Base-by-base conservation (phyloP, 2,329 filamentous ascomycete species). In the Pyrenochaeta sp. region DNA sequence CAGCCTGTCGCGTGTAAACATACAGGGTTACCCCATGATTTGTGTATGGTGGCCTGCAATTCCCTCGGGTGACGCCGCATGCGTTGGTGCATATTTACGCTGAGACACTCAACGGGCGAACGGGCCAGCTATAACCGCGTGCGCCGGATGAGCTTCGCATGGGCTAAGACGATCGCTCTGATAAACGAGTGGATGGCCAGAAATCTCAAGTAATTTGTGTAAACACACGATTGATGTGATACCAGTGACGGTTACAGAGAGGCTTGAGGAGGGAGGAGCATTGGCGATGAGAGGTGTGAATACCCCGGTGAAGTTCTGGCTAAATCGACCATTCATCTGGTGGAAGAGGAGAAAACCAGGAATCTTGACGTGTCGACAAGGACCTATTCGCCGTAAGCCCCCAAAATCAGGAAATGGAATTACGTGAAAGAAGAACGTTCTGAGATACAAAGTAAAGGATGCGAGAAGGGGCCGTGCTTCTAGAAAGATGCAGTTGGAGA, bases 151-250 rank as follows among this genome's bases (percentile, higher is more conserved):
- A 13, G 34, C 49, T 19, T 7, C 36, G 42, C 10, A 5, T 28
- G 49, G 40, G 42, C 32, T 43, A 22, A 49, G 50, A 59, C 44
- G 54, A 54, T 68, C 64, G 68, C 65, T 58, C 52, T 52, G 44
- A 68, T 69, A 34, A 39, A 61, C 32, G 60, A 60, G 65, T 66
- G 68, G 67, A n/a, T 50, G 50, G 32, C 15, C 3, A 9, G 2
- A n/a, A 32, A 19, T 24, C 15, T n/a, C 19, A 32, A 32, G 50
- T 52, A 63, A 64, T 63, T 40, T 66, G 56, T 30, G 43, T 58
- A 62, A 37, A 64, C 45, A 42, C 30, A 36, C 32, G 27, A 43
- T 53, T 48, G 49, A 49, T 39, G 39, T 49, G 39, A 56, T 51
- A 27, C 52, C 27, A 50, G 58, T 32, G 46, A 57, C 28, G 43